phyloP scores from a whole-genome alignment of 2,329 filamentous ascomycete species.

The Neopestalotiopsis sp. region DNA sequence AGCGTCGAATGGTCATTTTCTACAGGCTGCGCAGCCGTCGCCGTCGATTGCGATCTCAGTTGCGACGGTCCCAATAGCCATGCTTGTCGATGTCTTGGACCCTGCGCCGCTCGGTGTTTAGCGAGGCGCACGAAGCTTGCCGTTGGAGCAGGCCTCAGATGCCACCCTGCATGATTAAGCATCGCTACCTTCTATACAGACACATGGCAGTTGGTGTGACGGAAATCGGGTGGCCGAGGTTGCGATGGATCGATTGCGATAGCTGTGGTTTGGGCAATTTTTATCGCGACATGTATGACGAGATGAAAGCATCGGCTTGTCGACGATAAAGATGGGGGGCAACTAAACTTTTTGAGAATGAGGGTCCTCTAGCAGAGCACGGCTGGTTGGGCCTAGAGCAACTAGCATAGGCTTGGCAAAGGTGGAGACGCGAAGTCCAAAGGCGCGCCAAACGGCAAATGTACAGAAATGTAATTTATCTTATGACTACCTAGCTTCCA shows the following conservation, averaged over 20 bases:
- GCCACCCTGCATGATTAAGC: constrained; percentile 44
- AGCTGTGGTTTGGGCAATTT: neutral
- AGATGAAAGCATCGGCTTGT: neutral
- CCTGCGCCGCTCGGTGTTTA: constrained; percentile 48
- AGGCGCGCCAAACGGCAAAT: no score
- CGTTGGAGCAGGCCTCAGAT: constrained; percentile 45
- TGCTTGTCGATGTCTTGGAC: constrained; percentile 38
- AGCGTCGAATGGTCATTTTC: constrained; percentile 22
- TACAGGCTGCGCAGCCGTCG: constrained; percentile 30
- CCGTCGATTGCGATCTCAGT: constrained; percentile 50
- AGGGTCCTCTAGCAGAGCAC: neutral
- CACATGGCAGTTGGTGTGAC: constrained; percentile 26
- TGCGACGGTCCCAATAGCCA: constrained; percentile 31
- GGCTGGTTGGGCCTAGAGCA: no score
- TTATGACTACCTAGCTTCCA: no score
- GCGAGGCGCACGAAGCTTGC: constrained; percentile 57
- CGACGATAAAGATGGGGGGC: neutral
- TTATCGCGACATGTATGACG: constrained; percentile 8
- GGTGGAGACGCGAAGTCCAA: no score
- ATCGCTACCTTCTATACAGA: constrained; percentile 37
- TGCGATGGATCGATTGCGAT: neutral
- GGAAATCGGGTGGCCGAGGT: no score
- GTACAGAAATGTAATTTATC: no score
- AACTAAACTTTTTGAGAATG: constrained; percentile 9
- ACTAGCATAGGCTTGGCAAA: no score